phyloP scores from a whole-genome alignment of 2,329 filamentous ascomycete genomes.

The Lithohypha guttulata region DNA sequence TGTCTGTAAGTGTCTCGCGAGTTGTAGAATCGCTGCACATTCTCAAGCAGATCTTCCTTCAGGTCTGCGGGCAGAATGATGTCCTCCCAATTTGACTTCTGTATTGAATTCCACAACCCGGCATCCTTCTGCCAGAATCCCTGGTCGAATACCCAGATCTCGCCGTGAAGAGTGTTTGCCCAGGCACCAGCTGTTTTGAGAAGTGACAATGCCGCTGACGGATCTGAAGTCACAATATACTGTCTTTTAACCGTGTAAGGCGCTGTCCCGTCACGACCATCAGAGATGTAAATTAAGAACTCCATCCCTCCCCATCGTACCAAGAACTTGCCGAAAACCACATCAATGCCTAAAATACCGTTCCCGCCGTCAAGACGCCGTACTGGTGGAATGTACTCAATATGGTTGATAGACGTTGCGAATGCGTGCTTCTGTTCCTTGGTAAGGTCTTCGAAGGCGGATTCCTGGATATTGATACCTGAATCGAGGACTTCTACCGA shows the following conservation, averaged over 20 bases:
- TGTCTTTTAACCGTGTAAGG: conserved; percentile 15
- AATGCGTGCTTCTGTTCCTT: conserved; percentile 16
- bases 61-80: conserved; percentile 37
- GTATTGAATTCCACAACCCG: conserved; percentile 30
- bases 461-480: conserved; percentile 26
- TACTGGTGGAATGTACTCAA: conserved; percentile 14
- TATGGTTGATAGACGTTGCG: conserved; percentile 15
- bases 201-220: conserved; percentile 11
- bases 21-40: conserved; percentile 33
- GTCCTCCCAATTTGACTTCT: conserved; percentile 35
- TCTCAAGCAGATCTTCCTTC: conserved; percentile 33
- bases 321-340: conserved; percentile 17
- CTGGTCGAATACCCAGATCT: conserved; percentile 36
- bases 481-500: conserved; percentile 25
- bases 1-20: conserved; percentile 31
- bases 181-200: conserved; percentile 13
- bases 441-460: conserved; percentile 6
- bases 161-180: conserved; percentile 24
- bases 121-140: conserved; percentile 32
- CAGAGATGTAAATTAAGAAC: conserved; percentile 20
- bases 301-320: conserved; percentile 16
- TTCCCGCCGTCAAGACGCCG: conserved; percentile 17
- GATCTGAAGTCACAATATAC: conserved; percentile 16
- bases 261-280: conserved; percentile 16
- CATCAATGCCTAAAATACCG: conserved; percentile 13